These are phyloP conservation scores for Graphilbum ipis-grandicollis DNA, from an alignment of 2,329 filamentous ascomycete species.

Conservation along the genomic window DNA sequence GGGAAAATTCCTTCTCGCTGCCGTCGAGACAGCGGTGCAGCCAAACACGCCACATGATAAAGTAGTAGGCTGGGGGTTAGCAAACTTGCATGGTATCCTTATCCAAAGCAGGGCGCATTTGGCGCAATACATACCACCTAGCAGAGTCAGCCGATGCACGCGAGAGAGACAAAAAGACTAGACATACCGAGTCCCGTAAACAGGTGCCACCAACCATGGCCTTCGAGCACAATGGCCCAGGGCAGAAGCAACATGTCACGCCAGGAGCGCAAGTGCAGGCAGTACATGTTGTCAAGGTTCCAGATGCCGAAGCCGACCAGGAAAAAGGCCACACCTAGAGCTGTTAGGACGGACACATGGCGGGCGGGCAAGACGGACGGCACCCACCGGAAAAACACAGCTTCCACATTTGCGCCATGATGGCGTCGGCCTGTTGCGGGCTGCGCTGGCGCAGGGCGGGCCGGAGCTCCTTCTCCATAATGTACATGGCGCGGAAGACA, in stretches of 20 bases:
- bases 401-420: conserved; percentile 52
- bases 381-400: conserved; percentile 41
- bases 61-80: conserved; percentile 46
- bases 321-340: conserved; percentile 48
- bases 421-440: conserved; percentile 27
- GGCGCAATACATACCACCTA: no score
- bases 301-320: conserved; percentile 60
- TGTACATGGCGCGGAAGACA: conserved; percentile 55
- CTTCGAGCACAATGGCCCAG: conserved; percentile 56
- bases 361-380: conserved; percentile 10
- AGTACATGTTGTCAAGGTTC: conserved; percentile 67
- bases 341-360: background rate
- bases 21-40: conserved; percentile 60
- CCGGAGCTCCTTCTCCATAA: conserved; percentile 41
- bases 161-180: no score
- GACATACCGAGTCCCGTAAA: conserved; percentile 57
- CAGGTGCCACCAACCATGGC: conserved; percentile 49
- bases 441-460: conserved; percentile 27
- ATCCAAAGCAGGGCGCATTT: no score
- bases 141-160: no score
- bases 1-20: conserved; percentile 50
- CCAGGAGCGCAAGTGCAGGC: conserved; percentile 45
- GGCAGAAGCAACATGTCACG: conserved; percentile 54
- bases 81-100: no score
- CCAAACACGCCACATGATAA: conserved; percentile 74